A percentile compares a stretch with the other conserved stretches of the same genome.
Conservation (phyloP, 345 rosid species). For the Hibiscus mutabilis region DNA sequence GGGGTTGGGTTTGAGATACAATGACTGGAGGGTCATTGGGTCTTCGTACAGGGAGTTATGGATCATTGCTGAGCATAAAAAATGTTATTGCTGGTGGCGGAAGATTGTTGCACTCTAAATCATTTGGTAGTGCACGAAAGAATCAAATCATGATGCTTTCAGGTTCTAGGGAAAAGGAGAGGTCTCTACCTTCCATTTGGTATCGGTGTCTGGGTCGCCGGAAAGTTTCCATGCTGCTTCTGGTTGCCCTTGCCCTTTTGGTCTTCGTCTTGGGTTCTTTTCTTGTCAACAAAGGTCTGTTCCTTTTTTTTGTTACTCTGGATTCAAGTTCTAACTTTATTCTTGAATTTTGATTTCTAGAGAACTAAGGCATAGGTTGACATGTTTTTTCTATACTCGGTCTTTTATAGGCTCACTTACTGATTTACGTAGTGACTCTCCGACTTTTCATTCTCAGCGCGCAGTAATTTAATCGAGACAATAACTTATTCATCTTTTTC, state of each 20-base stretch:
- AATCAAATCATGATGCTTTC: constrained; percentile 39
- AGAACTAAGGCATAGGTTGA: neutral
- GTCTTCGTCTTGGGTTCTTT: constrained; percentile 68
- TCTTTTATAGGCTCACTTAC: neutral
- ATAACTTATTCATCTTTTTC: constrained; percentile 3
- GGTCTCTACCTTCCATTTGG: constrained; percentile 40
- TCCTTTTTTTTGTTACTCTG: neutral
- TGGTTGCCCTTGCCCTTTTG: constrained; percentile 49
- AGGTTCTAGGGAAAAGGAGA: constrained; percentile 67
- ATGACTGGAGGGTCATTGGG: constrained; percentile 77
- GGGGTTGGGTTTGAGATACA: constrained; percentile 42
- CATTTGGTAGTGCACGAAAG: constrained; percentile 28
- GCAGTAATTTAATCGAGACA: constrained; percentile 1
- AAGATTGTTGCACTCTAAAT: constrained; percentile 14
- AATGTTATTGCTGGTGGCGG: constrained; percentile 11
- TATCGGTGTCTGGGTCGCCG: constrained; percentile 50
- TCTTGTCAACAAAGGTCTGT: constrained; percentile 59
- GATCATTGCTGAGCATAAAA: constrained; percentile 34
- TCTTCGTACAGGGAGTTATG: constrained; percentile 53
- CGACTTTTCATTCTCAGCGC: neutral
- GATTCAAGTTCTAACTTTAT: neutral
- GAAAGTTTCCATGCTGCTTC: constrained; percentile 65
- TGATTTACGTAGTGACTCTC: neutral
- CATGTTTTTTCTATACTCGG: neutral
- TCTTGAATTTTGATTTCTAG: constrained; percentile 6